Conservation (phyloP, 345 rosid species). For the Nasturtium officinale region DNA sequence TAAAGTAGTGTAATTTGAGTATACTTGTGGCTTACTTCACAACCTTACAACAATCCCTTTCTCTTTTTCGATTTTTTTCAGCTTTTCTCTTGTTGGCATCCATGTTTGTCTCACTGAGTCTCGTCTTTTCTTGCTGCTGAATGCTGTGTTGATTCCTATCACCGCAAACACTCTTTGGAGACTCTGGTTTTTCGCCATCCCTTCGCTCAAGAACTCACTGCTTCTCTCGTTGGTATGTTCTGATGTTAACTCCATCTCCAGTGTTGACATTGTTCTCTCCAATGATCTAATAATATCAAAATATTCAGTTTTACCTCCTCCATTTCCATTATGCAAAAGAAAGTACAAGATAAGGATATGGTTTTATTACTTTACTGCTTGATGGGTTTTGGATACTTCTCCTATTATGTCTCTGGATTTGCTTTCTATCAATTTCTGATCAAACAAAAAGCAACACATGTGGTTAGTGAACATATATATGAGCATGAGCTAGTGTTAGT, state of each 20-base stretch:
- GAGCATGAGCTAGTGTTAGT: background rate
- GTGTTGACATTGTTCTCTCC: constrained; percentile 63
- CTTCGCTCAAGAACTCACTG: constrained; percentile 33
- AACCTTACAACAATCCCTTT: constrained; percentile 77
- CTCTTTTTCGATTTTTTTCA: constrained; percentile 72
- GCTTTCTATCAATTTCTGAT: constrained; percentile 64
- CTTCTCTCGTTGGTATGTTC: constrained; percentile 44
- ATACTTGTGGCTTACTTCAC: constrained; percentile 41
- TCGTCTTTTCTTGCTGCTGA: constrained; percentile 82
- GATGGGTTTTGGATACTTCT: constrained; percentile 71
- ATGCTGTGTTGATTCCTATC: constrained; percentile 86
- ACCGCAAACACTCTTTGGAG: constrained; percentile 73
- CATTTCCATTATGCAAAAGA: background rate
- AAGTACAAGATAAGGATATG: background rate
- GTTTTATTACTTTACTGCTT: constrained; percentile 50
- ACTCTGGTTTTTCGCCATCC: constrained; percentile 48
- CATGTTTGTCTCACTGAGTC: constrained; percentile 80
- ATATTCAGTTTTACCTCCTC: constrained; percentile 15
- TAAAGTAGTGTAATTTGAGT: background rate
- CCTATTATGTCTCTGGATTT: constrained; percentile 59
- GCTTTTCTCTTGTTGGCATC: constrained; percentile 80
- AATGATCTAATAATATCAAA: constrained; percentile 51
- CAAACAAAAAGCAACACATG: background rate
- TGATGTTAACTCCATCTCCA: constrained; percentile 69
- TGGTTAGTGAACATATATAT: background rate